A percentile compares a stretch with the other conserved stretches of the same genome.
phyloP scores from a whole-genome alignment of 805 yeast species.

The Metschnikowia proteae region DNA sequence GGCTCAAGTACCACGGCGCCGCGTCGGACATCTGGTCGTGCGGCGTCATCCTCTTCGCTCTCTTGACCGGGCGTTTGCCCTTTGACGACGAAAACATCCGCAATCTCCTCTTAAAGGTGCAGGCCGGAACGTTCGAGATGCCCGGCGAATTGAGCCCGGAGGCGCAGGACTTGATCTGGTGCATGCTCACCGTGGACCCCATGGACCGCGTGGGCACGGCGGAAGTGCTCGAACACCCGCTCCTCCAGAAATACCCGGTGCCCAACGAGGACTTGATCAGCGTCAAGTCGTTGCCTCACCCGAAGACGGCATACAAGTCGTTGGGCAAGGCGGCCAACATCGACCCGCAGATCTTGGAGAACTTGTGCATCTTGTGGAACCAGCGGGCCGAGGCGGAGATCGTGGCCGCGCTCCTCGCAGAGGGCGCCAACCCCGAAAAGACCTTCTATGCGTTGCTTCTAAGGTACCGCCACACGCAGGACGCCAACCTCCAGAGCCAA shows the following conservation, averaged over 20 bases:
- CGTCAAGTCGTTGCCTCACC: constrained; percentile 50
- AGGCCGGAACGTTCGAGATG: constrained; percentile 70
- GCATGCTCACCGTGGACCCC: constrained; percentile 71
- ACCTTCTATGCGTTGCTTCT: constrained; percentile 44
- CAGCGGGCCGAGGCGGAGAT: constrained; percentile 45
- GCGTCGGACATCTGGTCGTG: constrained; percentile 89
- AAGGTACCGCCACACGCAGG: constrained; percentile 42
- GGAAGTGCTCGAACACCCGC: constrained; percentile 57
- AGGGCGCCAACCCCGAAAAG: constrained; percentile 43
- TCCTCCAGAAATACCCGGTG: constrained; percentile 49
- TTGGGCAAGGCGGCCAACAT: constrained; percentile 46
- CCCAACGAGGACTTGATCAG: constrained; percentile 42
- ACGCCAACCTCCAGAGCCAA: constrained; percentile 15
- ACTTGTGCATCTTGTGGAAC: constrained; percentile 56
- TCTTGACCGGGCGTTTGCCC: constrained; percentile 76
- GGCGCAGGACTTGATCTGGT: constrained; percentile 62
- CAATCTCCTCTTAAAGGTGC: constrained; percentile 66
- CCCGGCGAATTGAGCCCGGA: constrained; percentile 59
- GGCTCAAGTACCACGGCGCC: constrained; percentile 74
- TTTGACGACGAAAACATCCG: constrained; percentile 81
- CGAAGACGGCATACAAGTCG: constrained; percentile 50
- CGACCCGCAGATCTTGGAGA: constrained; percentile 51
- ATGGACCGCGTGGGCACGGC: constrained; percentile 64
- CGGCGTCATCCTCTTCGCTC: constrained; percentile 76
- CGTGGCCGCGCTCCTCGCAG: constrained; percentile 31